A percentile compares a stretch with the other conserved stretches of the same genome.
Conservation (phyloP, 169 alveolate genomes). For the Prorocentrum cordatum region DNA sequence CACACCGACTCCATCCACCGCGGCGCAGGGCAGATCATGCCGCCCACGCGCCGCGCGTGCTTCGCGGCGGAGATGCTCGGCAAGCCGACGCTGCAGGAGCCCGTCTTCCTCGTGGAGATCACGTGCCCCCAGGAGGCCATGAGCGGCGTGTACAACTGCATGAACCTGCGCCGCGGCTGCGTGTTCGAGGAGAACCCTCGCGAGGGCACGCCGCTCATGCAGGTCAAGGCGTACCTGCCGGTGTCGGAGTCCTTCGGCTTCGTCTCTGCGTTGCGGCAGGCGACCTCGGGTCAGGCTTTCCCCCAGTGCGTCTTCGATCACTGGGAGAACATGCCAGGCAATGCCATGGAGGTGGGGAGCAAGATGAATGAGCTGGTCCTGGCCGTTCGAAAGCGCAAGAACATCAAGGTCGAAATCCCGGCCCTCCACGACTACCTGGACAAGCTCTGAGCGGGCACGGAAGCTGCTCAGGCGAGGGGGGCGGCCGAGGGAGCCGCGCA, state of each 20-base stretch:
- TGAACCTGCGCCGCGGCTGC: constrained; percentile 97
- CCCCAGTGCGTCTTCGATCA: constrained; percentile 99
- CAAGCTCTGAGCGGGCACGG: constrained; percentile 82
- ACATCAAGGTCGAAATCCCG: constrained; percentile 93
- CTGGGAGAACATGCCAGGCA: constrained; percentile 95
- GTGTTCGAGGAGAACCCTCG: constrained; percentile 95
- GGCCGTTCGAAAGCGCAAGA: constrained; percentile 93
- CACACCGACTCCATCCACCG: constrained; percentile 99
- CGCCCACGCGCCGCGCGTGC: constrained; percentile 77
- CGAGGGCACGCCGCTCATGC: constrained; percentile 95
- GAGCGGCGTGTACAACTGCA: constrained; percentile 94
- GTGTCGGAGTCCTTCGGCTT: constrained; percentile 99
- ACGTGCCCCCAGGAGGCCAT: constrained; percentile 94
- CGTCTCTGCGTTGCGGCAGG: constrained; percentile 96
- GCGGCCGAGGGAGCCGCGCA: no score
- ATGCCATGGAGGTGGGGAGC: constrained; percentile 95
- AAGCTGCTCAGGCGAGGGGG: no score
- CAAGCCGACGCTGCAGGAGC: constrained; percentile 95
- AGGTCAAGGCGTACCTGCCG: constrained; percentile 98
- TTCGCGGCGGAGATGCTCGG: constrained; percentile 96
- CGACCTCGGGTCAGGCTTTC: constrained; percentile 99
- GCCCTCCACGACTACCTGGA: constrained; percentile 91
- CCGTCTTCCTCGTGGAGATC: constrained; percentile 95
- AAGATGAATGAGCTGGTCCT: constrained; percentile 87
- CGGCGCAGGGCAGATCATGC: constrained; percentile 99